Percentiles rank a stretch among this genome's conserved stretches.
These are phyloP conservation scores for Lecanicillium sp. DNA, from an alignment of 2,329 filamentous ascomycete species.

Conservation along the genomic window DNA sequence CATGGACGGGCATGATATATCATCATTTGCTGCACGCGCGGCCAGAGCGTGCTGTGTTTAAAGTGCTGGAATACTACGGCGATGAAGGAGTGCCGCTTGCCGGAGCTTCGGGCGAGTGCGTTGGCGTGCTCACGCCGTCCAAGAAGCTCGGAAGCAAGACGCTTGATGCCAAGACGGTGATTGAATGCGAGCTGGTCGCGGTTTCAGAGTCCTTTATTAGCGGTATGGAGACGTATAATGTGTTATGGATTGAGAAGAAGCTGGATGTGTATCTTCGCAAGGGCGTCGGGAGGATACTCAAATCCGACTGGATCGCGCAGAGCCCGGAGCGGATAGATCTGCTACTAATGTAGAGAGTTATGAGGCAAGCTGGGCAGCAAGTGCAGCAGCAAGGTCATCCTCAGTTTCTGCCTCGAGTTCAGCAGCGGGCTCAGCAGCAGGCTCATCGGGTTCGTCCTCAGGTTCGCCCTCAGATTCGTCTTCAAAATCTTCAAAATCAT, in stretches of 20 bases:
- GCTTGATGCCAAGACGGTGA: slow-evolving; percentile 7
- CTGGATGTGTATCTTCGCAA: slow-evolving; percentile 4
- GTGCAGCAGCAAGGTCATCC: no score
- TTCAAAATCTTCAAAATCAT: no score
- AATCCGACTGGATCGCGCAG: slow-evolving; percentile 7
- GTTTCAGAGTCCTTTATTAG: slow-evolving; percentile 7
- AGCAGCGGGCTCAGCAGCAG: no score
- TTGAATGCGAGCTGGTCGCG: slow-evolving; percentile 5
- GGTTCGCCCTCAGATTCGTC: no score
- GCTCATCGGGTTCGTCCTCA: no score
- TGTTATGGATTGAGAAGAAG: slow-evolving; percentile 9
- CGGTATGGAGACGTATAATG: slow-evolving; percentile 7
- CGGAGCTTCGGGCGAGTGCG: slow-evolving; percentile 4
- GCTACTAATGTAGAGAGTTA: neutral
- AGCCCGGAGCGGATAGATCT: slow-evolving; percentile 2
- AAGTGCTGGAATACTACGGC: slow-evolving; percentile 5
- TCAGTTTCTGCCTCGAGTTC: no score
- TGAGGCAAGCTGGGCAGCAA: no score
- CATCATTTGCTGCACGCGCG: slow-evolving; percentile 7
- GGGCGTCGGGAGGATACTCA: slow-evolving; percentile 10
- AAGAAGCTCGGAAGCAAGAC: slow-evolving; percentile 4
- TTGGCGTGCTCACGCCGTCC: slow-evolving; percentile 8
- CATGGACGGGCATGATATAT: neutral
- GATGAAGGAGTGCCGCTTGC: slow-evolving; percentile 9
- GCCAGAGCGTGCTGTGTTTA: slow-evolving; percentile 7